A percentile compares a stretch with the other conserved stretches of the same genome.
phyloP scores from a whole-genome alignment of 1,284 basidiomycete genomes.

The Pseudozyma flocculosa region DNA sequence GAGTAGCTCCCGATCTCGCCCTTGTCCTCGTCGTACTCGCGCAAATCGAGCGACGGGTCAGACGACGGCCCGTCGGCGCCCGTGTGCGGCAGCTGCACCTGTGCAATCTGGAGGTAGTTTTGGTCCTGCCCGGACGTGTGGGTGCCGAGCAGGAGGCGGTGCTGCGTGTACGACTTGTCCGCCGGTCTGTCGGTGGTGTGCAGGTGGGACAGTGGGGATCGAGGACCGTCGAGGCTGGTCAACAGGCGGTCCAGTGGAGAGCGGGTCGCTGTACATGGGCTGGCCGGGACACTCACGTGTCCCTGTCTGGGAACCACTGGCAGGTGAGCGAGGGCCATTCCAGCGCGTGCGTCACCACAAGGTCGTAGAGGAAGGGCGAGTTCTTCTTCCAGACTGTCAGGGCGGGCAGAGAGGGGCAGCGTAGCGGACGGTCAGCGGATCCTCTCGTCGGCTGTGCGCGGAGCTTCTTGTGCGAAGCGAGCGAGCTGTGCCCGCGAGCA shows the following conservation, averaged over 20 bases:
- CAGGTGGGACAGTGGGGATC: too few species aligned
- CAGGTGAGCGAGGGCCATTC: constrained; percentile 98
- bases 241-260: too few species aligned
- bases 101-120: constrained; percentile 93
- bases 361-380: constrained; percentile 81
- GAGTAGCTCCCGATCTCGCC: constrained; percentile 62
- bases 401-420: background rate
- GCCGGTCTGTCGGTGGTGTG: constrained; percentile 66
- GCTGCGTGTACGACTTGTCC: constrained; percentile 86
- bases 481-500: too few species aligned
- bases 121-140: constrained; percentile 94
- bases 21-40: constrained; percentile 87
- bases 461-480: too few species aligned
- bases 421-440: too few species aligned
- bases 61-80: constrained; percentile 31
- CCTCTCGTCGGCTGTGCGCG: constrained; percentile 1
- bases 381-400: constrained; percentile 56
- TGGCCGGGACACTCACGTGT: constrained; percentile 61
- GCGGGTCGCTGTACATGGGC: too few species aligned
- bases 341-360: constrained; percentile 93
- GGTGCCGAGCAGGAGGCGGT: constrained; percentile 91
- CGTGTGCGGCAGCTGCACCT: constrained; percentile 79
- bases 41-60: constrained; percentile 70
- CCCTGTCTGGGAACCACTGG: constrained; percentile 98
- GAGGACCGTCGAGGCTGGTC: too few species aligned